Evolutionary conservation across 352 stramenopile species (phyloP).

Genomic region (Peronospora farinosa): DNA sequence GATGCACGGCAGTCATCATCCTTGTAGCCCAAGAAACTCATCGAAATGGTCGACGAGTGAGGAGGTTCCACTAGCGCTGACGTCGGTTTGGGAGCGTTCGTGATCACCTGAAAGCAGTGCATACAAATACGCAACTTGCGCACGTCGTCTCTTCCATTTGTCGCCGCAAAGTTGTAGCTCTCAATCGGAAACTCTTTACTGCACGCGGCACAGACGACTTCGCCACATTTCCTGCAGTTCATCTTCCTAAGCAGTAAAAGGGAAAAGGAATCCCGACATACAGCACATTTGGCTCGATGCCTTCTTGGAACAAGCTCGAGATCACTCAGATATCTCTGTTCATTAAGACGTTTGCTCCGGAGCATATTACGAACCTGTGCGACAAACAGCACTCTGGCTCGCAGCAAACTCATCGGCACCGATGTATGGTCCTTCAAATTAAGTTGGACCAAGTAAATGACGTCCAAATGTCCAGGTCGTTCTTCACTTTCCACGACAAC

Average conservation of each 20-base stretch:
- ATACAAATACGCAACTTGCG: slow-evolving; percentile 82
- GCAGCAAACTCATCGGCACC: slow-evolving; percentile 40
- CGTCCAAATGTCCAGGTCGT: slow-evolving; percentile 59
- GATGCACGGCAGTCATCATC: slow-evolving; percentile 61
- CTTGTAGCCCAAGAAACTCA: slow-evolving; percentile 62
- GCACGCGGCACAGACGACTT: slow-evolving; percentile 82
- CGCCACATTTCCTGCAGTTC: slow-evolving; percentile 82
- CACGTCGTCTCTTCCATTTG: slow-evolving; percentile 34
- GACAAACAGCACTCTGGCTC: slow-evolving; percentile 41
- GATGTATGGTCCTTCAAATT: slow-evolving; percentile 71
- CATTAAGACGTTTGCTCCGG: slow-evolving; percentile 63
- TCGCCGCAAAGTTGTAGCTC: slow-evolving; percentile 42
- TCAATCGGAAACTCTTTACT: slow-evolving; percentile 77
- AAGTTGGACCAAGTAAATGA: slow-evolving; percentile 79
- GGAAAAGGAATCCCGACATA: slow-evolving; percentile 83
- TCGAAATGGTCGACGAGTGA: slow-evolving; percentile 43
- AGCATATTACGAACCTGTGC: slow-evolving; percentile 58
- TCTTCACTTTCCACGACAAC: slow-evolving; percentile 81
- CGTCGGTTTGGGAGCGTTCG: slow-evolving; percentile 47
- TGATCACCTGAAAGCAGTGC: slow-evolving; percentile 78
- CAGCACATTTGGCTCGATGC: slow-evolving; percentile 59
- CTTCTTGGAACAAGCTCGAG: slow-evolving; percentile 80
- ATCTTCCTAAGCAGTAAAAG: slow-evolving; percentile 75
- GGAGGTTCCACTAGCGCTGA: slow-evolving; percentile 44
- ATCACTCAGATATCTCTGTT: slow-evolving; percentile 75